phyloP scores from a whole-genome alignment of 805 yeast genomes.

The Pachysolen tannophilus region DNA sequence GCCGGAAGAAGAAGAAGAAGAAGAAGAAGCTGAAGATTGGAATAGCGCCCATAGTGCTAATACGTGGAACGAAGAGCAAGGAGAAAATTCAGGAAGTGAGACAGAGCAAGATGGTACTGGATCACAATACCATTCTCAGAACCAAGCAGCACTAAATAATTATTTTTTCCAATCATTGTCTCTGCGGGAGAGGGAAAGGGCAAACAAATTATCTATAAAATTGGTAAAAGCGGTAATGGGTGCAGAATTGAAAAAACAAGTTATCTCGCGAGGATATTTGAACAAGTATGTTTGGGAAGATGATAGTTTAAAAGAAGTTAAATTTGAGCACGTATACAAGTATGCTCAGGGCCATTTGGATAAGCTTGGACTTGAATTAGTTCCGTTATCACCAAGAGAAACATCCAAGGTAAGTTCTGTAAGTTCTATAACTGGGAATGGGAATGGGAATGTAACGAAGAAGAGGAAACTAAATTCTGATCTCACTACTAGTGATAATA shows the following conservation, averaged over 20 bases:
- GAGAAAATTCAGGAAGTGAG: background rate
- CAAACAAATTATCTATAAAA: slow-evolving; percentile 13
- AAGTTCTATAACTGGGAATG: too few species aligned
- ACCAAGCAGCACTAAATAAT: slow-evolving; percentile 11
- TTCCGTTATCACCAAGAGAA: slow-evolving; percentile 14
- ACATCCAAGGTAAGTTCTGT: too few species aligned
- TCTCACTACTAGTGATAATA: too few species aligned
- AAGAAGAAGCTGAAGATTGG: background rate
- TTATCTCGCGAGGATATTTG: slow-evolving; percentile 18
- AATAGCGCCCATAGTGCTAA: slow-evolving; percentile 4
- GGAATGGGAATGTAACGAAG: background rate
- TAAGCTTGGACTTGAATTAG: slow-evolving; percentile 19
- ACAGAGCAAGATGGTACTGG: background rate
- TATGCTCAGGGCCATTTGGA: slow-evolving; percentile 10
- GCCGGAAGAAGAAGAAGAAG: background rate
- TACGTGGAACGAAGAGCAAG: background rate
- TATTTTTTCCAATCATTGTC: slow-evolving; percentile 7
- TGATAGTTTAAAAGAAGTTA: slow-evolving; percentile 9
- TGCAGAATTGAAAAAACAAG: slow-evolving; percentile 19
- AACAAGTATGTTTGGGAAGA: slow-evolving; percentile 21
- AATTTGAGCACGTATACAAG: slow-evolving; percentile 16
- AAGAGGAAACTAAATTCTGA: background rate
- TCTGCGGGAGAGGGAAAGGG: slow-evolving; percentile 11
- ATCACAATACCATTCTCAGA: slow-evolving; percentile 1
- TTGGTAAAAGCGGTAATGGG: slow-evolving; percentile 19